Percentiles rank a stretch among this genome's conserved stretches.
Evolutionary conservation across 1,284 basidiomycete genomes (phyloP).

Genomic region (Cutaneotrichosporon cavernicola): DNA sequence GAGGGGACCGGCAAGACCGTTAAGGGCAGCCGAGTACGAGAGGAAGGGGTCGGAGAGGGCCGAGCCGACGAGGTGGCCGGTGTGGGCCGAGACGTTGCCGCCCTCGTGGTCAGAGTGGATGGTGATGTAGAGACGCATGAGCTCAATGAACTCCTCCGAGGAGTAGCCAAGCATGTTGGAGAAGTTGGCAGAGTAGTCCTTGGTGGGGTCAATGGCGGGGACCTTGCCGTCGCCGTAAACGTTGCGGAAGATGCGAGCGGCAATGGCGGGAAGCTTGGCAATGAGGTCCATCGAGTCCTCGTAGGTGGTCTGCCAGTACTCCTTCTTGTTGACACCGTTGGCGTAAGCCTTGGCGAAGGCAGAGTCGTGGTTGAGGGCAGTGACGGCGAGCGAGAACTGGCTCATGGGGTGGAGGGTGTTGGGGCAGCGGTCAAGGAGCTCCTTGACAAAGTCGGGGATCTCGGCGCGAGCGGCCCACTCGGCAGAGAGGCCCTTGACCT

Average conservation of each 20-base stretch:
- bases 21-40: constrained; percentile 86
- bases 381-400: constrained; percentile 87
- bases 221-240: constrained; percentile 83
- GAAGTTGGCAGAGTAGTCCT: constrained; percentile 94
- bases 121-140: constrained; percentile 94
- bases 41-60: constrained; percentile 98
- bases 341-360: constrained; percentile 95
- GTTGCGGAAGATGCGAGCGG: constrained; percentile 95
- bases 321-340: constrained; percentile 87
- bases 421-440: constrained; percentile 87
- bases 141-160: constrained; percentile 84
- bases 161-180: constrained; percentile 89
- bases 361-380: constrained; percentile 95
- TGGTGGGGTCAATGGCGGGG: constrained; percentile 78
- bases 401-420: constrained; percentile 95
- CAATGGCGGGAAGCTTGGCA: constrained; percentile 95
- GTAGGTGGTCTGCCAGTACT: constrained; percentile 95
- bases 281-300: constrained; percentile 98
- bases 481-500: constrained; percentile 76
- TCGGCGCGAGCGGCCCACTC: constrained; percentile 89
- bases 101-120: constrained; percentile 99
- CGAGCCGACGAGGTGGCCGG: constrained; percentile 93
- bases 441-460: constrained; percentile 88
- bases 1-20: constrained; percentile 94
- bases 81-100: constrained; percentile 97